These are phyloP conservation scores for Sporisorium reilianum DNA, from an alignment of 1,284 basidiomycete species.

Conservation along the genomic window DNA sequence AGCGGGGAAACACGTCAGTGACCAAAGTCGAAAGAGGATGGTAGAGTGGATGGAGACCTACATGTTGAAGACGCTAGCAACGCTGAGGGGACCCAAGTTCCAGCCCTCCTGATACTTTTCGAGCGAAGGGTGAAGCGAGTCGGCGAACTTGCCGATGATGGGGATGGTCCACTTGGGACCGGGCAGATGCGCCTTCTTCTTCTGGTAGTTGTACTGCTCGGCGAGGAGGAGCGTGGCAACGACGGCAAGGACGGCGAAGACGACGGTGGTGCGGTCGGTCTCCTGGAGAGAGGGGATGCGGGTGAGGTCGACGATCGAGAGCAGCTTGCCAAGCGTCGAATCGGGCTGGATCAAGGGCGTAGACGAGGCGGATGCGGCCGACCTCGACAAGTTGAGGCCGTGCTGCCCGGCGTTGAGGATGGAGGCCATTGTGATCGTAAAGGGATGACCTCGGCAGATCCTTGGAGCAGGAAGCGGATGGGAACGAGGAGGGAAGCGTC, in stretches of 20 bases:
- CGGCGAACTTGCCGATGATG: conserved; percentile 68
- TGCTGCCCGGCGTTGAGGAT: conserved; percentile 44
- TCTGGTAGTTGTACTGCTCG: conserved; percentile 62
- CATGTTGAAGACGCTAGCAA: conserved; percentile 68
- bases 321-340: conserved; percentile 37
- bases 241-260: conserved; percentile 57
- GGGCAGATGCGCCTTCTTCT: conserved; percentile 63
- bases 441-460: background rate
- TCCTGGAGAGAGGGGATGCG: conserved; percentile 46
- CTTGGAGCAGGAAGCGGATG: background rate
- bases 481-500: background rate
- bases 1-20: conserved; percentile 13
- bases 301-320: conserved; percentile 43
- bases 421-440: conserved; percentile 29
- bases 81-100: conserved; percentile 68
- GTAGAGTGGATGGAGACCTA: conserved; percentile 24
- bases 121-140: conserved; percentile 65
- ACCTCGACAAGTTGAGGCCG: conserved; percentile 44
- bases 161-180: conserved; percentile 68
- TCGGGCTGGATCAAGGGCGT: conserved; percentile 13
- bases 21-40: too few relatives aligned
- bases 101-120: conserved; percentile 68
- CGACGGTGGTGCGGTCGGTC: conserved; percentile 49
- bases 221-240: conserved; percentile 53
- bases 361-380: conserved; percentile 8